Conservation (phyloP, 106 monocot genomes). For the Phalaenopsis aphrodite region DNA sequence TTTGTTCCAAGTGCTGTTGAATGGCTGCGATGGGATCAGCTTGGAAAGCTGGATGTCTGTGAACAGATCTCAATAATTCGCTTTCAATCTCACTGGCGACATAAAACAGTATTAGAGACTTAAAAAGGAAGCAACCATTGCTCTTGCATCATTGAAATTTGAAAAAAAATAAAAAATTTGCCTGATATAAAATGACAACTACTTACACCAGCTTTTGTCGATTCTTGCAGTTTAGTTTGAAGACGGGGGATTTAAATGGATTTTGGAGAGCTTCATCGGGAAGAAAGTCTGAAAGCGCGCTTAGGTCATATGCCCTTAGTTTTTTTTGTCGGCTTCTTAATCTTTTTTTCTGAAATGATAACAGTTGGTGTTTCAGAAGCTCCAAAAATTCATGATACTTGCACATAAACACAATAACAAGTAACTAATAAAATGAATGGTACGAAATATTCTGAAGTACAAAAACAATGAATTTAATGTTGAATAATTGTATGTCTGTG, state of each 20-base stretch:
- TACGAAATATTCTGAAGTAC: no score
- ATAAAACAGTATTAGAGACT: neutral
- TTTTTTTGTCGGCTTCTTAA: slow-evolving; percentile 53
- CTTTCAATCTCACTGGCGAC: slow-evolving; percentile 33
- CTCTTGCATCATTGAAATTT: neutral
- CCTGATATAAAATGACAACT: neutral
- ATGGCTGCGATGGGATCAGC: slow-evolving; percentile 46
- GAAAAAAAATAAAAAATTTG: neutral
- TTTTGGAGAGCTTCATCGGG: slow-evolving; percentile 23
- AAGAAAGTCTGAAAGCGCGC: slow-evolving; percentile 50
- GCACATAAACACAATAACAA: no score
- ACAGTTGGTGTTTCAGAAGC: neutral
- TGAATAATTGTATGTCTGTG: no score
- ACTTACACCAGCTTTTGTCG: slow-evolving; percentile 50
- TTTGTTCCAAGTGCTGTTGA: slow-evolving; percentile 44
- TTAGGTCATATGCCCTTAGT: slow-evolving; percentile 64
- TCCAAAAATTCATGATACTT: no score
- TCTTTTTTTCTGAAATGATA: slow-evolving; percentile 42
- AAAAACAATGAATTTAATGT: no score
- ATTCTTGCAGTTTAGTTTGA: slow-evolving; percentile 54
- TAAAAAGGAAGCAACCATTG: neutral
- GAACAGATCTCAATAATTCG: slow-evolving; percentile 23
- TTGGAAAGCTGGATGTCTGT: slow-evolving; percentile 37
- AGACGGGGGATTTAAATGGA: neutral
- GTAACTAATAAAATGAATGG: no score